These are phyloP conservation scores for Phytophthora cryptogea DNA, from an alignment of 352 stramenopile species.

Conservation along the genomic window DNA sequence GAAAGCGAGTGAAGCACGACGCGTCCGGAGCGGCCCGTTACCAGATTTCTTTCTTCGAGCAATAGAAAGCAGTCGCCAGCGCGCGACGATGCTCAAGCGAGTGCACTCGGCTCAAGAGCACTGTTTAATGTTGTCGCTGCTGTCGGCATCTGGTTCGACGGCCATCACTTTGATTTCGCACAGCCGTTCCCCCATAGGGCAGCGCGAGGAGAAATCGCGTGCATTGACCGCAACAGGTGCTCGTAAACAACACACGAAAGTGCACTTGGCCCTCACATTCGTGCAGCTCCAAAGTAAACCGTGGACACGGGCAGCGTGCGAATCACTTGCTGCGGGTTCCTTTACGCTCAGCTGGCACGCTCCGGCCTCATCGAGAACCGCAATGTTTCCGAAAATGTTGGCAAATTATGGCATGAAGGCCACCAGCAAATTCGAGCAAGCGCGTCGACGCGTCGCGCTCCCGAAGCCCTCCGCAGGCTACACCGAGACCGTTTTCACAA, in stretches of 20 bases:
- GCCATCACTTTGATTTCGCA: background rate
- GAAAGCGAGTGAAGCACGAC: no score
- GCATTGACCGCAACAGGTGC: background rate
- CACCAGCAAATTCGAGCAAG: no score
- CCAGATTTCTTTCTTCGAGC: no score
- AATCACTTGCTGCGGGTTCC: no score
- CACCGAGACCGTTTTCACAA: background rate
- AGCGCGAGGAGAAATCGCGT: constrained; percentile 5
- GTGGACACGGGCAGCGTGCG: no score
- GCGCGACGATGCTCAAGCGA: background rate
- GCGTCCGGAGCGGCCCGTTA: no score
- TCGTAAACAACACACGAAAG: constrained; percentile 22
- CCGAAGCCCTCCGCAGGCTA: constrained; percentile 13
- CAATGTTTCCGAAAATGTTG: background rate
- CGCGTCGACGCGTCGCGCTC: constrained; percentile 1
- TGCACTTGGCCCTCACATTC: background rate
- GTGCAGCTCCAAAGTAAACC: no score
- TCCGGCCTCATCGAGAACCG: background rate
- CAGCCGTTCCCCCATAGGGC: constrained; percentile 11
- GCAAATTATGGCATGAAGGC: background rate
- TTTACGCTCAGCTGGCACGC: background rate
- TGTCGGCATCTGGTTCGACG: background rate
- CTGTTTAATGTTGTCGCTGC: background rate
- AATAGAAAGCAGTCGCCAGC: background rate
- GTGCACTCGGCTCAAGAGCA: background rate